Evolutionary conservation across 257 asterid genomes (phyloP).

Genomic region (Agastache rugosa): DNA sequence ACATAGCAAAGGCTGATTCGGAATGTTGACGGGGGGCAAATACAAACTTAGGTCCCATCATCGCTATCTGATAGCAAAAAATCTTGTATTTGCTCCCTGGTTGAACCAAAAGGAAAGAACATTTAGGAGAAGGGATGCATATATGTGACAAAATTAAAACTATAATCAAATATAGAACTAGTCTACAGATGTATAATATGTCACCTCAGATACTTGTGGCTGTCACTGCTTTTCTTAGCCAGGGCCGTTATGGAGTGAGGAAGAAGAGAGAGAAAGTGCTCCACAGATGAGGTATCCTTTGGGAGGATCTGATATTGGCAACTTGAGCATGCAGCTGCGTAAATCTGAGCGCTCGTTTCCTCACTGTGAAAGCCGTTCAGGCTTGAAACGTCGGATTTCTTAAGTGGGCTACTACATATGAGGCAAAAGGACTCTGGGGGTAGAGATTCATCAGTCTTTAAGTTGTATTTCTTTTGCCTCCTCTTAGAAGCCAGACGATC

Average conservation of each 20-base stretch:
- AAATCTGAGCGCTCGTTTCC: constrained; percentile 40
- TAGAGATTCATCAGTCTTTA: constrained; percentile 62
- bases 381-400: constrained; percentile 43
- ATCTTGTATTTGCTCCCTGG: constrained; percentile 83
- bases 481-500: constrained; percentile 64
- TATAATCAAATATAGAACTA: background rate
- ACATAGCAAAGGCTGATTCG: background rate
- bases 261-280: constrained; percentile 62
- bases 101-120: constrained; percentile 22
- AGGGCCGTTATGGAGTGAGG: constrained; percentile 57
- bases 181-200: constrained; percentile 7
- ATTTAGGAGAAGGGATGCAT: background rate
- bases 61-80: constrained; percentile 69
- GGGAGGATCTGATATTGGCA: constrained; percentile 95
- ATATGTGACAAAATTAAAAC: background rate
- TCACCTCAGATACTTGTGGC: constrained; percentile 58
- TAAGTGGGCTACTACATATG: constrained; percentile 82
- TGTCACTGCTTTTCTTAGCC: constrained; percentile 38
- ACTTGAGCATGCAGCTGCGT: constrained; percentile 62
- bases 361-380: constrained; percentile 37
- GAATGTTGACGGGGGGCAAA: background rate
- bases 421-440: constrained; percentile 76
- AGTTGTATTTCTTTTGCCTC: constrained; percentile 87
- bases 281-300: constrained; percentile 56
- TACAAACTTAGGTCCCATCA: constrained; percentile 51